Percentiles rank a stretch among this genome's conserved stretches.
Conservation (phyloP, 169 alveolate genomes). For the Eimeria acervulina region DNA sequence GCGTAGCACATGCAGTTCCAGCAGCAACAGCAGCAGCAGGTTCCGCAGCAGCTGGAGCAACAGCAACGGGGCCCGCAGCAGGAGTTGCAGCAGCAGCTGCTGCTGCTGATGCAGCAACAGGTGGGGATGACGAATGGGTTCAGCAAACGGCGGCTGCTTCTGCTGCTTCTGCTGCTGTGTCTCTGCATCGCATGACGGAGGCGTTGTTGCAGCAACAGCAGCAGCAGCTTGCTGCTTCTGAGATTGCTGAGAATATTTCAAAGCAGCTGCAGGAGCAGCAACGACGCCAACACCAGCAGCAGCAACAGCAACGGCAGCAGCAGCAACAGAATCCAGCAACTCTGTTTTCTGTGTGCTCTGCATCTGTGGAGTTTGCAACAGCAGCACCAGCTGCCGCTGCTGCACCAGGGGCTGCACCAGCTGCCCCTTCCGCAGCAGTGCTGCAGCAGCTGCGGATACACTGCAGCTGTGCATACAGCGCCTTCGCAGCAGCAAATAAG, state of each 20-base stretch:
- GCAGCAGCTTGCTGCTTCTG: no score
- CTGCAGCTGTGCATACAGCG: conserved; percentile 40
- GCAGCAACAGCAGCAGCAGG: conserved; percentile 2
- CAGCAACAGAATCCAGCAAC: background rate
- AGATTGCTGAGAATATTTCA: background rate
- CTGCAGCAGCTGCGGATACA: conserved; percentile 46
- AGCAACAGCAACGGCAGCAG: background rate
- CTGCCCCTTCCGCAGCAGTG: background rate
- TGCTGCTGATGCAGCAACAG: background rate
- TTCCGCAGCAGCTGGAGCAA: background rate
- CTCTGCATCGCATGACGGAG: conserved; percentile 1
- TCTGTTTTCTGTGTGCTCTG: conserved; percentile 11
- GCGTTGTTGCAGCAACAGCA: background rate
- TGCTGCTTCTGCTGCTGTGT: background rate
- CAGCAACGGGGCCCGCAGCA: background rate
- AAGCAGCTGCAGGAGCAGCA: background rate
- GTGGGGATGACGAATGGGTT: background rate
- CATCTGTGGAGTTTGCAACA: conserved; percentile 1
- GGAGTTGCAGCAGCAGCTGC: background rate
- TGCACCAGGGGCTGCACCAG: conserved; percentile 26
- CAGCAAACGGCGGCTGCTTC: background rate
- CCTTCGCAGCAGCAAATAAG: conserved; percentile 25
- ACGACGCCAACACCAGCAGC: background rate
- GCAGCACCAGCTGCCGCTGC: background rate
- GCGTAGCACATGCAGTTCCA: background rate